Evolutionary conservation across 192 early-diverging fungal genomes (phyloP), one percentile per base, ranked within the genome.

Genomic region (Coemansia aciculifera): DNA sequence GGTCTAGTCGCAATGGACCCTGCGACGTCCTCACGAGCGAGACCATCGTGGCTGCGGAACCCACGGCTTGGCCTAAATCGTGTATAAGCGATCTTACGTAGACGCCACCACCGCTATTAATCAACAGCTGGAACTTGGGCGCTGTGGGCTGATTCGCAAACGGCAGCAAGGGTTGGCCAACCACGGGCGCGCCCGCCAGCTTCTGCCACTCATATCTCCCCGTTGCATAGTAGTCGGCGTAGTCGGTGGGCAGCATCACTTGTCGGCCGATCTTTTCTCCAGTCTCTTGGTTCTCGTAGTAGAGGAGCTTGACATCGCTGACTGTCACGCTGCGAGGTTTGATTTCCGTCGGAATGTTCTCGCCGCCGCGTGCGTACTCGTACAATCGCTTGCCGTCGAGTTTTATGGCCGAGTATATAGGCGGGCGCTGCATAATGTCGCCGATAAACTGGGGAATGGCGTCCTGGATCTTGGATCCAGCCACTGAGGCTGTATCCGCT

Each of bases 51-150:
- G 88, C 91, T 0, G 72, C 83, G 12, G 84, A 85, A 9, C 85
- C 87, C 27, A 92, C 54, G 0, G 52, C 48, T 19, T 70, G 46
- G 9, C 87, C 90, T 39, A 93, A 57, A 51, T 93, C 90, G 59
- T 89, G 65, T n/a, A 93, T 77, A 29, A 93, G 69, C 42, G 87
- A 89, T 7, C 91, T 77, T 54, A 93, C 85, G 75, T 93, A 93
- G 12, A 89, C 88, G 24, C 91, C 91, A 32, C 90, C 86, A 32
- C 88, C 85, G 61, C 89, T 86, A 36, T 78, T 67, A 1, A 93
- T 83, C n/a, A 76, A 49, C 29, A 92, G 71, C 68, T 87, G 85
- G 66, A 90, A 83, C 9, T 38, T 54, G 3, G 88, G 60, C 10
- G 76, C 72, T n/a, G 46, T 9, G 10, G 75, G 72, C 31, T 72